These are phyloP conservation scores for Diospyros lotus DNA, from an alignment of 148 eudicot species.

Conservation along the genomic window DNA sequence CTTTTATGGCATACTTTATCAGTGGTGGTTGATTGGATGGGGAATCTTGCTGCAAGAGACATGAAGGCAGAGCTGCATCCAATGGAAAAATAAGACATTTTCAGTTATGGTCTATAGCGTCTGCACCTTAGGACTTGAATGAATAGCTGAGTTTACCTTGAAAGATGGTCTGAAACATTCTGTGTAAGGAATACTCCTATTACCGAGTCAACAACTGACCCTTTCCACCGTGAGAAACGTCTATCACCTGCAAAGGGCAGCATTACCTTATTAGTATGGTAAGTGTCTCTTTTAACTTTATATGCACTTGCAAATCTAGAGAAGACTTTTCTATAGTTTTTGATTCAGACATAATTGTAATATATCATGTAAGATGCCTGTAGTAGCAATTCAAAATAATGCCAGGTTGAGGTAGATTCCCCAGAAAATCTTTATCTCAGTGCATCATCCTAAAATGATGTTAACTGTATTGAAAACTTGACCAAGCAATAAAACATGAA, in stretches of 20 bases:
- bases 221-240: slow-evolving; percentile 60
- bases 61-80: slow-evolving; percentile 61
- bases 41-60: slow-evolving; percentile 51
- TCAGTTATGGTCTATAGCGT: not conserved
- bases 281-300: not conserved
- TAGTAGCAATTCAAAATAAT: not conserved
- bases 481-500: not conserved
- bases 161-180: slow-evolving; percentile 62
- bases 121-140: not conserved
- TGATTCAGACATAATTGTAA: not conserved
- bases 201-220: slow-evolving; percentile 65
- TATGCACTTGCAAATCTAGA: slow-evolving; percentile 12
- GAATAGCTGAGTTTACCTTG: slow-evolving; percentile 34
- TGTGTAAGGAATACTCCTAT: slow-evolving; percentile 65
- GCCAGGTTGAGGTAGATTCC: not conserved
- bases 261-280: not conserved
- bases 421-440: not conserved
- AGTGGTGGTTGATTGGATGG: slow-evolving; percentile 23
- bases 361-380: not conserved
- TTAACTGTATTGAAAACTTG: not conserved
- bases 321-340: not conserved
- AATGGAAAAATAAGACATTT: slow-evolving; percentile 6
- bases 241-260: slow-evolving; percentile 40
- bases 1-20: slow-evolving; percentile 15
- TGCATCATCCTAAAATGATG: not conserved